A percentile compares a stretch with the other conserved stretches of the same genome.
Evolutionary conservation across 352 stramenopile genomes (phyloP).

Genomic region (Globisporangium mamillatum): DNA sequence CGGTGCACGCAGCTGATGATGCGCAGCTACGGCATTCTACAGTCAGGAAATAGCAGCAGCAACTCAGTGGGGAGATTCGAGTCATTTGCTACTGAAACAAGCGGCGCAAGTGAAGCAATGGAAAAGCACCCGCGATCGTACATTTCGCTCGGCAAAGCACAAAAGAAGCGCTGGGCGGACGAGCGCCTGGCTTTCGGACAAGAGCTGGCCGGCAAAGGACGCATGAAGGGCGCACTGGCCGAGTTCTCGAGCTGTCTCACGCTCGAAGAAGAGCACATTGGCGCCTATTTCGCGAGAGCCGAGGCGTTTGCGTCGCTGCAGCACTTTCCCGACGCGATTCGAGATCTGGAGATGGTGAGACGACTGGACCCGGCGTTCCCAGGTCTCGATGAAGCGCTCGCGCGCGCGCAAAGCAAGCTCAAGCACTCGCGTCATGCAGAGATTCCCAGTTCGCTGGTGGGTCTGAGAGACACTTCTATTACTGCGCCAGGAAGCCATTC

Average conservation of each 20-base stretch:
- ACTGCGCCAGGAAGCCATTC: background rate
- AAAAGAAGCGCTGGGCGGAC: conserved; percentile 37
- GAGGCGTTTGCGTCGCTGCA: conserved; percentile 22
- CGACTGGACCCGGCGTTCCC: conserved; percentile 21
- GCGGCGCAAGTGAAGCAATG: background rate
- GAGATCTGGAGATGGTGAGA: conserved; percentile 30
- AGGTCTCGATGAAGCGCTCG: conserved; percentile 15
- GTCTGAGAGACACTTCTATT: background rate
- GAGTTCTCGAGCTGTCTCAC: conserved; percentile 41
- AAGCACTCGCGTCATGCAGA: conserved; percentile 23
- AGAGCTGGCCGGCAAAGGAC: conserved; percentile 23
- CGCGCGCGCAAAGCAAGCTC: conserved; percentile 20
- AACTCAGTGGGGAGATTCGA: background rate
- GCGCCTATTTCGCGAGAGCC: conserved; percentile 23
- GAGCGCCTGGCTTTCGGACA: conserved; percentile 28
- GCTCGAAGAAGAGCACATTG: conserved; percentile 26
- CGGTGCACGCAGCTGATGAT: conserved; percentile 23
- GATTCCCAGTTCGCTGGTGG: background rate
- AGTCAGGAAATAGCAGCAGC: background rate
- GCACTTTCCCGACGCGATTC: conserved; percentile 34
- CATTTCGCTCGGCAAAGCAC: conserved; percentile 24
- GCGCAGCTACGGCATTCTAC: conserved; percentile 8
- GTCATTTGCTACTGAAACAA: conserved; percentile 16
- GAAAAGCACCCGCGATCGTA: conserved; percentile 29
- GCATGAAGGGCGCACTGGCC: conserved; percentile 26